Evolutionary conservation across 768 basidiomycete species (phyloP).

Genomic region (Panaeolus papilionaceus): DNA sequence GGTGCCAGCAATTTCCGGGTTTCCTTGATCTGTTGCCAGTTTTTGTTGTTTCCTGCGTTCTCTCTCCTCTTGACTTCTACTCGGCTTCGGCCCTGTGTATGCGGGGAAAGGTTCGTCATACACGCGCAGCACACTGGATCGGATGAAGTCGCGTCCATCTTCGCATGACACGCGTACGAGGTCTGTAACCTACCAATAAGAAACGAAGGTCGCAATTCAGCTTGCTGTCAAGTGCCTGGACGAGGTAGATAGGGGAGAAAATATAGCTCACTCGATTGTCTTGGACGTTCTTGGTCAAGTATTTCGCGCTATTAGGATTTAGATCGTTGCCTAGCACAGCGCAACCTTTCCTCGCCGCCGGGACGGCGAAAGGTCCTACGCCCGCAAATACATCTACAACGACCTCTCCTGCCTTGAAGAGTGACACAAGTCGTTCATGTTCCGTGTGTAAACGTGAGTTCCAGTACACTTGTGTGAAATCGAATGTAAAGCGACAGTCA

Average conservation of each 20-base stretch:
- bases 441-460: conserved; percentile 95
- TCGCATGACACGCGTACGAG: conserved; percentile 76
- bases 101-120: conserved; percentile 73
- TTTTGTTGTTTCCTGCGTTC: conserved; percentile 44
- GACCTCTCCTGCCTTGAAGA: conserved; percentile 78
- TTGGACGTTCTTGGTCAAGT: conserved; percentile 71
- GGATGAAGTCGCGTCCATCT: conserved; percentile 91
- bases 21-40: conserved; percentile 26
- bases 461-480: conserved; percentile 97
- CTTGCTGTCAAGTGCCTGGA: conserved; percentile 14
- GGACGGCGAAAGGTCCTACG: conserved; percentile 95
- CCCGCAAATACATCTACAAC: conserved; percentile 96
- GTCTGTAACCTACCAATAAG: conserved; percentile 61
- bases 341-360: conserved; percentile 91
- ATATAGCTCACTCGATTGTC: conserved; percentile 71
- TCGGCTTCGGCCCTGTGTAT: conserved; percentile 54
- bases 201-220: conserved; percentile 9
- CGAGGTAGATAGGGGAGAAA: conserved; percentile 15
- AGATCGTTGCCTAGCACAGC: conserved; percentile 92
- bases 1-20: conserved; percentile 21
- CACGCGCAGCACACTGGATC: conserved; percentile 53
- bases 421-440: conserved; percentile 82
- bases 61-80: conserved; percentile 48
- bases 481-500: conserved; percentile 88
- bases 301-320: conserved; percentile 88